Evolutionary conservation across 305 asterid genomes (phyloP), one percentile per base, ranked within the genome.

Genomic region (Caryopteris hybrid): DNA sequence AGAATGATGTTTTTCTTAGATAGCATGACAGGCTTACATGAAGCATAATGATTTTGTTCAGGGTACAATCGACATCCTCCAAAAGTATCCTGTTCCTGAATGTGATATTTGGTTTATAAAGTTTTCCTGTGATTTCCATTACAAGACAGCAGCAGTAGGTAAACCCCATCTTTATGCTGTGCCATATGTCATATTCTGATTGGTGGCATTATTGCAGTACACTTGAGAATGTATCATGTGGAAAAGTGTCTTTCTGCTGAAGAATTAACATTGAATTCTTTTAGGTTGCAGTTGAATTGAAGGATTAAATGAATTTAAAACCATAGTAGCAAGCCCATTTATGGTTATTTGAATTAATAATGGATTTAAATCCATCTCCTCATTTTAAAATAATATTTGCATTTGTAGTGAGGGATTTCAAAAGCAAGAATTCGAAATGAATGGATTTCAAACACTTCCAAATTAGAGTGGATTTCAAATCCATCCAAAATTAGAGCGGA

Each of bases 71-170:
- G 99, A 94, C 77, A 68, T 94, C 78, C 99, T 94, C 66, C 95
- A 91, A 75, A 94, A 87, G 72, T 94, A 91, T 76, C 97, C 99
- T 13, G 97, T 91, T 73, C 99, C 99, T 0, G 99, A 94, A 58
- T 91, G 96, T 72, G 99, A 94, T 78, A 91, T 94, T 65, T 94
- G 99, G 99, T 94, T 90, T 75, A 91, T 94, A 83, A 94, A 93
- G 80, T 91, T 91, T 74, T 94, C 99, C 36, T 94, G 92, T 62
- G 97, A 94, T 81, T 91, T 86, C 71, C 87, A 87, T 63, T 87
- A 77, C 81, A 91, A 79, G 81, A 56, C 91, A 27, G 88, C 78
- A 31, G 99, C 96, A 56, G 85, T 94, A 82, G 97, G 99, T 94
- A 80, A 74, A 42, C 21, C 69, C 9, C 52, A 20, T 48, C 53